These are phyloP conservation scores for Mucor piriformis DNA, from an alignment of 371 early-diverging fungal species.

Conservation along the genomic window DNA sequence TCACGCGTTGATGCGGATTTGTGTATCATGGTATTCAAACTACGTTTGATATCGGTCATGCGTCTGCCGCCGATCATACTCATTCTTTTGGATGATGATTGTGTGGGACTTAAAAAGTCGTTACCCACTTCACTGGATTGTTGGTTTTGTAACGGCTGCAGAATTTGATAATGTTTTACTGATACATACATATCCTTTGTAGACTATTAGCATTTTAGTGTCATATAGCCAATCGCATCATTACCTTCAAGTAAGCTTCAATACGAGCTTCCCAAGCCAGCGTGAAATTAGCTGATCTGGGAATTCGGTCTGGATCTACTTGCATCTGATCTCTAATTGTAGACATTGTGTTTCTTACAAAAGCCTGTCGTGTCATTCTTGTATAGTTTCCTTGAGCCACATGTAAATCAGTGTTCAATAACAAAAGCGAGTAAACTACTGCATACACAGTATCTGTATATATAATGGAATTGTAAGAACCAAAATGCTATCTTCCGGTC, in stretches of 20 bases:
- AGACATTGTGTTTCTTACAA: conserved; percentile 64
- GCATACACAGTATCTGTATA: conserved; percentile 77
- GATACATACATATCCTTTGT: conserved; percentile 72
- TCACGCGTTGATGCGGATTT: conserved; percentile 24
- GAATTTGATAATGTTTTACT: conserved; percentile 76
- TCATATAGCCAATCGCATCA: not conserved
- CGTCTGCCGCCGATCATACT: conserved; percentile 28
- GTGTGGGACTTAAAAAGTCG: not conserved
- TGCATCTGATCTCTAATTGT: conserved; percentile 49
- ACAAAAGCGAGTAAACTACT: conserved; percentile 80
- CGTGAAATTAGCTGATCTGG: conserved; percentile 13
- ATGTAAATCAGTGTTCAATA: conserved; percentile 93
- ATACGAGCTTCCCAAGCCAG: conserved; percentile 49
- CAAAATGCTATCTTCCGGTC: not conserved
- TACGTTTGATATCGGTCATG: conserved; percentile 35
- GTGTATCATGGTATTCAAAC: conserved; percentile 37
- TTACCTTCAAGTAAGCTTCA: conserved; percentile 45
- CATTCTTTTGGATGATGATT: conserved; percentile 2
- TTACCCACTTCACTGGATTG: not conserved
- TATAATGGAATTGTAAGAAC: too few relatives aligned
- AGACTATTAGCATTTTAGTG: not conserved
- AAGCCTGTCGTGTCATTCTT: conserved; percentile 63
- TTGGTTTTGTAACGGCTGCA: conserved; percentile 56
- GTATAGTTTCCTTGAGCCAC: conserved; percentile 72
- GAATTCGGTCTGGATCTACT: not conserved